Evolutionary conservation across 345 rosid genomes (phyloP).

Genomic region (Noccaea caerulescens): DNA sequence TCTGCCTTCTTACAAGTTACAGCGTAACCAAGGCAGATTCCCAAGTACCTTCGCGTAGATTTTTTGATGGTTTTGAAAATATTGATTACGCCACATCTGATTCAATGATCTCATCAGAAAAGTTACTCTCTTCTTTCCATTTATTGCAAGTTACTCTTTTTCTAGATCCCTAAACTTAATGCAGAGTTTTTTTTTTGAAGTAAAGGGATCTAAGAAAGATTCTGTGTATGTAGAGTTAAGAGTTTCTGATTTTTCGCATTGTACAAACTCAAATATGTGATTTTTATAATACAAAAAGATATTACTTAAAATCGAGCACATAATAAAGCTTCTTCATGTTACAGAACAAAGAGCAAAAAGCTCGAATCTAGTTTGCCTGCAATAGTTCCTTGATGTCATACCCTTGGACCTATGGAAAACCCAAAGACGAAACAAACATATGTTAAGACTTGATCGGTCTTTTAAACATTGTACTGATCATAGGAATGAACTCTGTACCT

Average conservation of each 20-base stretch:
- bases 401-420: conserved; percentile 65
- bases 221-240: background rate
- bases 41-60: too few species aligned
- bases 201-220: conserved; percentile 18
- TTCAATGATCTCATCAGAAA: too few species aligned
- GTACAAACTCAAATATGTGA: background rate
- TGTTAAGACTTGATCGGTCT: background rate
- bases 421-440: conserved; percentile 7
- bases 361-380: conserved; percentile 51
- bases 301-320: conserved; percentile 4
- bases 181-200: background rate
- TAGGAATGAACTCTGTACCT: conserved; percentile 50
- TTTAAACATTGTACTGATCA: conserved; percentile 3
- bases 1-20: conserved; percentile 15
- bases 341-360: conserved; percentile 8
- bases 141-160: too few species aligned
- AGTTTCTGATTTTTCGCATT: conserved; percentile 18
- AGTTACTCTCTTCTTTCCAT: too few species aligned
- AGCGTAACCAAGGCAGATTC: conserved; percentile 8
- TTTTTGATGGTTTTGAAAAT: too few species aligned
- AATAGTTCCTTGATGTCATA: conserved; percentile 80
- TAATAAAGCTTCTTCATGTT: conserved; percentile 9
- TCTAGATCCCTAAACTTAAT: conserved; percentile 19
- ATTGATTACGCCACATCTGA: too few species aligned
- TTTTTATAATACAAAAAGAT: background rate